Base-by-base conservation (phyloP, 768 basidiomycete species). In the Hysterangium stoloniferum region DNA sequence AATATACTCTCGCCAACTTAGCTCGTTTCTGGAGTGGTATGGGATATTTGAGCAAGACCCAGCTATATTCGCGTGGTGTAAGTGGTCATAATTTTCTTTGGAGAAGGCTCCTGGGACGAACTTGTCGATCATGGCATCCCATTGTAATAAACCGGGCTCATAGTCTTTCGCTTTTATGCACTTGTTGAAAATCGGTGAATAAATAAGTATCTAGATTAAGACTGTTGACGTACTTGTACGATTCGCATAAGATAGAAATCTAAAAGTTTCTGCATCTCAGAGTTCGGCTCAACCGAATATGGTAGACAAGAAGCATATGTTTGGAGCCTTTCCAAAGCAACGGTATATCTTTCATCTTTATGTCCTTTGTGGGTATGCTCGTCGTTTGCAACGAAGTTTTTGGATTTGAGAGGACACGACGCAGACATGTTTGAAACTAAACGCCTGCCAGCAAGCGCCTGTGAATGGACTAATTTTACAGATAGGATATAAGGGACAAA, bases 31-130 rank as follows among this genome's bases (percentile, higher is more conserved):
- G 80, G 61, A 84, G 83, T 49, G 86, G 87, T 59, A 94, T 82
- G 31, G 87, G 90, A 61, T 91, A 92, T 61, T 89, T 87, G 63
- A 93, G 75, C 71, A 82, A 82, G 38, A 68, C 65, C 88, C 89
- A 92, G 61, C 86, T 89, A 58, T 4, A 52, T 27, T 34, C 22
- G 27, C 52, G 48, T 37, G 49, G 9, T 9, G 5, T 41, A 29
- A 32, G 29, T 25, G 19, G n/a, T 36, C 38, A 48, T 7, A 53
- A 49, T 36, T 44, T 22, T 36, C 22, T 46, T 22, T 24, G 19
- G 35, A 54, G 11, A 17, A 22, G 4, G 36, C 27, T 29, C 25
- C 45, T 29, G 35, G 48, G n/a, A 76, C 84, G 57, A 63, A 86
- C 82, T 85, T 80, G 43, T 72, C 73, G 44, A 86, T 60, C 80